Percentiles rank a stretch among this genome's conserved stretches.
phyloP scores from a whole-genome alignment of 176 grass and related monocot genomes.

The Triticum turgidum region DNA sequence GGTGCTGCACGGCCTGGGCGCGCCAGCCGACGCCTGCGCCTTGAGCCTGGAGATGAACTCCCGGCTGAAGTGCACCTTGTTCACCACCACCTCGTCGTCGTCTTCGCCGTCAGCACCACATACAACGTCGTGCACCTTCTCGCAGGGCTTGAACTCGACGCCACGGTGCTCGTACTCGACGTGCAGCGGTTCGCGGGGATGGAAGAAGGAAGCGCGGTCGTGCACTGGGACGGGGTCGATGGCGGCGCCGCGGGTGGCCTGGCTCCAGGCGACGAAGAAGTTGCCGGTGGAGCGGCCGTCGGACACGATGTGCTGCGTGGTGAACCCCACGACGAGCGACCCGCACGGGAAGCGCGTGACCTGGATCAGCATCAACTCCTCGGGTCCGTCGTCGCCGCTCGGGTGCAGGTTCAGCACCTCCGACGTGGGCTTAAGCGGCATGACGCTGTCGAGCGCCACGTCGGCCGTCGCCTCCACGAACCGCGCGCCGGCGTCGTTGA shows the following conservation, averaged over 20 bases:
- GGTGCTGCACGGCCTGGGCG: slow-evolving; percentile 26
- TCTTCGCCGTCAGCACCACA: neutral
- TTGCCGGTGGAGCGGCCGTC: slow-evolving; percentile 32
- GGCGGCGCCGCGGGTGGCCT: slow-evolving; percentile 31
- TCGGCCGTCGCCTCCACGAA: slow-evolving; percentile 27
- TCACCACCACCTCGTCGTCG: slow-evolving; percentile 18
- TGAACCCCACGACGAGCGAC: slow-evolving; percentile 18
- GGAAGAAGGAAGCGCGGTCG: slow-evolving; percentile 29
- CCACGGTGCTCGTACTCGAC: slow-evolving; percentile 37
- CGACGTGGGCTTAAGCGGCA: neutral
- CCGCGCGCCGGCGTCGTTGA: slow-evolving; percentile 31
- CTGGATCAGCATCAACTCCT: slow-evolving; percentile 27
- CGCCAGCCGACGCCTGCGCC: slow-evolving; percentile 3
- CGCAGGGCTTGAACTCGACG: slow-evolving; percentile 28
- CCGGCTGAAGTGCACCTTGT: slow-evolving; percentile 22
- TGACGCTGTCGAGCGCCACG: neutral
- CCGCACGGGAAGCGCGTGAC: slow-evolving; percentile 29
- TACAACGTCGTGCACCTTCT: neutral
- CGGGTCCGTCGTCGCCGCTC: neutral
- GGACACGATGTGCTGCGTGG: slow-evolving; percentile 29
- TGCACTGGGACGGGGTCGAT: slow-evolving; percentile 17
- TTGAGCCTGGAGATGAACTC: slow-evolving; percentile 36
- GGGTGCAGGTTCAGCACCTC: slow-evolving; percentile 17
- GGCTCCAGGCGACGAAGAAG: slow-evolving; percentile 36
- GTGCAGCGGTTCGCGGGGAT: neutral